Evolutionary conservation across 2,329 filamentous ascomycete genomes (phyloP).

Genomic region (Fusarium caatingaense): DNA sequence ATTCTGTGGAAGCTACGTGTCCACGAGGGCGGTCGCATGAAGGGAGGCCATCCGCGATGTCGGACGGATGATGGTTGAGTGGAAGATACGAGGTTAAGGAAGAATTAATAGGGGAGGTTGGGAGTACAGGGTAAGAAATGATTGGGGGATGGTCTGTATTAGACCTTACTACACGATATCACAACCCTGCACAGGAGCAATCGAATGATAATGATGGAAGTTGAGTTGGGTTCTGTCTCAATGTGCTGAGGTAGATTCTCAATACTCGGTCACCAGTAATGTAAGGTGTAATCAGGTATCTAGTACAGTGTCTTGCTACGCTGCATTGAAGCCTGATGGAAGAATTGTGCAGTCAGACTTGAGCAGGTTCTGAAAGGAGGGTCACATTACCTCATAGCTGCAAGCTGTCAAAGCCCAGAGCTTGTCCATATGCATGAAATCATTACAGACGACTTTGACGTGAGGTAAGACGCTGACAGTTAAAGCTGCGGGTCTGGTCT

Average conservation of each 20-base stretch:
- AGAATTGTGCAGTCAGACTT: neutral
- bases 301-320: neutral
- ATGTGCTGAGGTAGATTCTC: neutral
- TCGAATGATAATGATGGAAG: neutral
- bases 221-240: neutral
- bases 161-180: neutral
- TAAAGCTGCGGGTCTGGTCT: slow-evolving; percentile 19
- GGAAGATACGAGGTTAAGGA: slow-evolving; percentile 28
- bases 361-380: neutral
- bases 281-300: neutral
- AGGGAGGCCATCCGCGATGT: slow-evolving; percentile 41
- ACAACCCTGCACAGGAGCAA: neutral
- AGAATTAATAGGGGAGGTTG: slow-evolving; percentile 43
- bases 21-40: slow-evolving; percentile 41
- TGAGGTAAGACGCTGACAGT: slow-evolving; percentile 5
- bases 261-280: too few relatives aligned
- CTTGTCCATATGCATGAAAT: slow-evolving; percentile 16
- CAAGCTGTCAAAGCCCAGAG: slow-evolving; percentile 1
- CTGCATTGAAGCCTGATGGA: slow-evolving; percentile 16
- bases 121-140: slow-evolving; percentile 38
- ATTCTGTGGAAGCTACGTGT: slow-evolving; percentile 32
- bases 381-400: slow-evolving; percentile 5
- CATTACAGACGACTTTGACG: slow-evolving; percentile 1
- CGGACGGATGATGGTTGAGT: slow-evolving; percentile 27
- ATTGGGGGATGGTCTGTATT: slow-evolving; percentile 9